Evolutionary conservation across 306 rosid species (phyloP), one percentile per base, ranked within the genome.

Genomic region (Inga leiocalycina): DNA sequence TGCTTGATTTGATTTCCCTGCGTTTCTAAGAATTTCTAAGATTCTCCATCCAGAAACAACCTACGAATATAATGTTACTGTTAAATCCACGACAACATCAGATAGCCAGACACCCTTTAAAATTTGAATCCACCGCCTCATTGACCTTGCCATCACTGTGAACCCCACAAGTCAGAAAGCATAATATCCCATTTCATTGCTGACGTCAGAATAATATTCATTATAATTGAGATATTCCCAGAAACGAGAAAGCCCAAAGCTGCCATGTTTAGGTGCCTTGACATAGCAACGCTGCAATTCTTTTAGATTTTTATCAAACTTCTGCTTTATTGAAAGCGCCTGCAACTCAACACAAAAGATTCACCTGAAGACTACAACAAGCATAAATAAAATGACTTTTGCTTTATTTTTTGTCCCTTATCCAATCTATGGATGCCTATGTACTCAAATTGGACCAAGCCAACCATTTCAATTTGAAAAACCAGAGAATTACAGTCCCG

Each of bases 141-240:
- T 57, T 61, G 71, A 44, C 71, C 34, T 34, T 71, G 74, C 74
- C 61, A 35, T 77, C 79, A 49, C 75, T 80, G 0, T 43, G 43
- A 73, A 37, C 27, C 72, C 34, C 41, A 57, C 75, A 74, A 77
- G 84, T 78, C 78, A 78, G 80, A 82, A 39, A 45, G 85, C 86
- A 83, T 76, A 77, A 80, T 51, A 83, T 62, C 78, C 80, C 90
- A 84, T 82, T 70, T 85, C 86, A 82, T 85, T 86, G 85, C 81
- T 78, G 32, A 68, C 67, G 81, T 87, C 82, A 22, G 92, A 86
- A 90, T 93, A 96, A 79, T 88, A 94, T 67, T 86, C 82, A 62
- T 92, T 96, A 84, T 76, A 93, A 78, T 92, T 88, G 79, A 96
- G 97, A 87, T 81, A 88, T 66, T 87, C 97, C 99, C 98, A 93